Evolutionary conservation across 192 early-diverging fungal genomes (phyloP).

Genomic region (Allomyces javanicus): DNA sequence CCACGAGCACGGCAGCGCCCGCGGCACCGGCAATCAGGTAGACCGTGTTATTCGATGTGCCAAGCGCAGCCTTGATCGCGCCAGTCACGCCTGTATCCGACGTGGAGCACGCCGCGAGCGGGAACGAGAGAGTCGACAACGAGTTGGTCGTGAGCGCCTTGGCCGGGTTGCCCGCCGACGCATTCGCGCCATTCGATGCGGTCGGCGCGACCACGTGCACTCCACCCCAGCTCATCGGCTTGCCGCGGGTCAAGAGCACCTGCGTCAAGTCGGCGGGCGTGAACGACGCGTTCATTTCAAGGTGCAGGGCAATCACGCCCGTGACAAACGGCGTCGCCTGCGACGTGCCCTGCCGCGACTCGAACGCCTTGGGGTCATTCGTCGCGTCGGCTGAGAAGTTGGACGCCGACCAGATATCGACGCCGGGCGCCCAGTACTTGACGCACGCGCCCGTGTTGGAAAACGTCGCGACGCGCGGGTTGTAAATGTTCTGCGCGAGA

Average conservation of each 20-base stretch:
- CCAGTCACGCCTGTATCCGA: too few species aligned
- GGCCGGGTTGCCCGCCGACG: too few species aligned
- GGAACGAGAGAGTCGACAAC: too few species aligned
- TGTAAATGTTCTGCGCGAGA: not conserved
- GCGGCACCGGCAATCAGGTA: too few species aligned
- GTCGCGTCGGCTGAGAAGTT: not conserved
- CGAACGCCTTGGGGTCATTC: not conserved
- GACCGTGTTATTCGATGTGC: too few species aligned
- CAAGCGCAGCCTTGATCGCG: too few species aligned
- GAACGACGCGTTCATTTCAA: not conserved
- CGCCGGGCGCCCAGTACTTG: not conserved
- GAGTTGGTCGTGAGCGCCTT: too few species aligned
- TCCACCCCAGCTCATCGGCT: too few species aligned
- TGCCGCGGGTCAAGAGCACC: not conserved
- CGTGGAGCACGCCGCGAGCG: too few species aligned
- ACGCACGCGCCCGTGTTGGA: not conserved
- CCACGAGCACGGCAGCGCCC: too few species aligned
- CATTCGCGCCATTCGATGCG: too few species aligned
- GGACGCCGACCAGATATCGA: not conserved
- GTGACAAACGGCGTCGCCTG: not conserved
- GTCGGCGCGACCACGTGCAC: too few species aligned
- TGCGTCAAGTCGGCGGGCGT: not conserved
- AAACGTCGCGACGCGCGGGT: not conserved
- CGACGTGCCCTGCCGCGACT: not conserved
- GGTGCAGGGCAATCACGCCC: not conserved